Evolutionary conservation across 768 basidiomycete species (phyloP), one percentile per base, ranked within the genome.

Genomic region (Tephrocybe rancida): DNA sequence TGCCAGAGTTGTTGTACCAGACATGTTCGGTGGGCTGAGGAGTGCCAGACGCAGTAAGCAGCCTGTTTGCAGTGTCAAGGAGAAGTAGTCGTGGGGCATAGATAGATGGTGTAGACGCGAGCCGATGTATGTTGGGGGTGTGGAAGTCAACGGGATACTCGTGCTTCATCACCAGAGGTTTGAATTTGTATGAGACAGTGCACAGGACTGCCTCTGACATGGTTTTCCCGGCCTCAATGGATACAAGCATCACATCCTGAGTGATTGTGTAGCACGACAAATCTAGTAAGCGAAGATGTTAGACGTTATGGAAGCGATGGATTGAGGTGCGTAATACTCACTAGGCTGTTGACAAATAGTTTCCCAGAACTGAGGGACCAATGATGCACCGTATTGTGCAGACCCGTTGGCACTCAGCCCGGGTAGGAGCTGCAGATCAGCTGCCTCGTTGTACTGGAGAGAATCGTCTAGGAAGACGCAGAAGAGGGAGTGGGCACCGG

Each of bases 311-410:
- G 18, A 26, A 4, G n/a, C 25, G 35, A 48, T 25, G 13, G 4
- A 24, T 22, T 5, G 1, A 13, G 5, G 4, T 5, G 21, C 21
- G n/a, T n/a, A n/a, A n/a, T 21, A 59, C 64, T 49, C 43, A 64
- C 68, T 60, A 37, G 45, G 37, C 4, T 39, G 53, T 13, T 63
- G 56, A 43, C 64, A 62, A n/a, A 70, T n/a, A 2, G 54, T 58
- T 4, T 32, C 42, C 68, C 68, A 70, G 29, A 56, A 67, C 16
- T 47, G 37, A 26, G 68, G 68, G 21, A 68, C 54, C 26, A 70
- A 38, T 13, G 50, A 48, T 4, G 61, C 57, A 29, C 54, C 51
- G 49, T 66, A 65, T 30, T 42, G 55, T 18, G 32, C 34, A 11
- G 27, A 25, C 13, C 54, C 48, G 4, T 45, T 55, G 19, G 14